These are phyloP conservation scores for Osmanthus fragrans DNA, from an alignment of 257 asterid genomes.

Conservation along the genomic window DNA sequence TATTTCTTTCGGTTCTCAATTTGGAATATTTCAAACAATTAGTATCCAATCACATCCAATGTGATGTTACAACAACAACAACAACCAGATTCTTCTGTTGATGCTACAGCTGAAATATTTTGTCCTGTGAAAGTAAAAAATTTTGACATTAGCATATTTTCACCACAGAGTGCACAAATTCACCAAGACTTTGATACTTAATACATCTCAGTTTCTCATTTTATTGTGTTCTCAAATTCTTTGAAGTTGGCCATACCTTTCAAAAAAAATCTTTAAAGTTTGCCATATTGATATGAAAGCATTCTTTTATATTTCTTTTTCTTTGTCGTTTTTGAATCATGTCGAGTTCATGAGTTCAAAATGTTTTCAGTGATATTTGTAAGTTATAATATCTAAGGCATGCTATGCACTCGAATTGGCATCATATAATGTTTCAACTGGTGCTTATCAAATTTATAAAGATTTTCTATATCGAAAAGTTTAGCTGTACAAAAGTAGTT, in stretches of 20 bases:
- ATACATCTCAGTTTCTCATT: background rate
- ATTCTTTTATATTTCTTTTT: background rate
- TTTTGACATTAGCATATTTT: background rate
- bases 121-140: background rate
- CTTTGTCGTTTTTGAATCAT: background rate
- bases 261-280: background rate
- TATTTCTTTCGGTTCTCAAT: background rate
- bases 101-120: background rate
- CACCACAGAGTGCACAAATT: background rate
- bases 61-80: background rate
- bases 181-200: background rate
- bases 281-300: background rate
- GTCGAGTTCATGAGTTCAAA: background rate
- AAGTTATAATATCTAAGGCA: background rate
- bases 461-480: background rate
- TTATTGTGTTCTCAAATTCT: background rate
- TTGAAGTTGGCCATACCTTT: background rate
- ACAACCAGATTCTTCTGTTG: background rate
- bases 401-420: background rate
- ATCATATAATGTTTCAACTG: background rate
- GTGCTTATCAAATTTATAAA: background rate
- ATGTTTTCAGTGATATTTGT: background rate
- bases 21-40: slow-evolving; percentile 2
- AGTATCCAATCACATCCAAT: background rate
- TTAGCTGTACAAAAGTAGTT: background rate